Evolutionary conservation across 2,329 filamentous ascomycete genomes (phyloP), one percentile per base, ranked within the genome.

Genomic region (Microdochium paspali): DNA sequence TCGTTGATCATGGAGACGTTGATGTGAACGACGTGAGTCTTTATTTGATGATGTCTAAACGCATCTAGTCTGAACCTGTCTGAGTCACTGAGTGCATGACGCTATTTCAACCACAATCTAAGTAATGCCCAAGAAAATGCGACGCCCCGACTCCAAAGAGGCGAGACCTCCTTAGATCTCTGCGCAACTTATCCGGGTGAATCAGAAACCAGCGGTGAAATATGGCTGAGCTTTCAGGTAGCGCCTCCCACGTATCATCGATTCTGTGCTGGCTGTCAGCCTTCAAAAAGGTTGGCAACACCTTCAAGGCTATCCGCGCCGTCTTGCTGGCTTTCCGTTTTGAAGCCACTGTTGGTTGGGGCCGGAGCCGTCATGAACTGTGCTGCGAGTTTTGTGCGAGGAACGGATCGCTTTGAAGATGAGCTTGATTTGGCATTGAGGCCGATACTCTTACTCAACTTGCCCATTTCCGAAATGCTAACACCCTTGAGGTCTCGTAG

Each of bases 381-480:
- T 58, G 84, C 79, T 4, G 79, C 78, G 80, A 85, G 78, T 61
- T 77, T 77, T 53, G 73, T 79, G 28, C 77, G 66, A 20, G 20
- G 35, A 5, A 60, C 58, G 20, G 67, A 60, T 53, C 68, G 75
- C 59, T 74, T 76, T 10, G 49, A 44, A 1, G 52, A 31, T 13
- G 54, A 53, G 20, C 49, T 52, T n/a, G 51, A 51, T 10, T 56
- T 56, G n/a, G 52, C 44, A 32, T 57, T 46, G 25, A 69, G 60
- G 13, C 67, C 67, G 12, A 66, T 66, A 43, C 70, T 74, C 62
- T 80, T 80, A 46, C 67, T 72, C 6, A 98, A 81, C 65, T 88
- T 93, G 24, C 93, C 93, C 71, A 93, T 86, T 66, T 98, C 93
- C 7, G 90, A 87, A 48, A 98, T 87, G 57, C 90, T 91, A 5